Evolutionary conservation across 148 eudicot genomes (phyloP), one percentile per base, ranked within the genome.

Genomic region (Polygonum maritimum): DNA sequence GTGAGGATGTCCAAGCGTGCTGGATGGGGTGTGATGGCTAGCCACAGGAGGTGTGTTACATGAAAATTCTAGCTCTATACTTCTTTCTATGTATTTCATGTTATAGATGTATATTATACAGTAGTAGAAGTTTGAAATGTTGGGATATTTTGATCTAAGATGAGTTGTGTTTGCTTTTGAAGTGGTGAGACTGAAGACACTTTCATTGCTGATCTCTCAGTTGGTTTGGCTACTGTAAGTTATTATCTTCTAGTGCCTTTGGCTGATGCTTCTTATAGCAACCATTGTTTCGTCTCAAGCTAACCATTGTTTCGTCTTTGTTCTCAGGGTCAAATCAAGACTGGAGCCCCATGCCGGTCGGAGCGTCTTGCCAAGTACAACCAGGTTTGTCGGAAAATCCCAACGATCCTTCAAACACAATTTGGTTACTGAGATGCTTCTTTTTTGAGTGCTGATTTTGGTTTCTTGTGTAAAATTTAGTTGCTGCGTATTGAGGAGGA

Each of bases 141-240:
- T 49, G 13, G 13, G 18, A 16, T 18, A 62, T 62, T 35, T 62
- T 60, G n/a, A 15, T 3, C 33, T 26, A 26, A 48, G 69, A 41
- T 11, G 14, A 3, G 19, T 58, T 31, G 22, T 78, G 31, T 57
- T 57, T 9, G 21, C 9, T 57, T 76, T 26, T 83, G 82, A 82
- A 95, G 98, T 89, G 98, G 98, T 67, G 97, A 95, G 75, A 95
- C 98, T 0, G 98, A 95, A 76, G 98, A 95, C 83, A 92, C 97
- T 70, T 95, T 95, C 90, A 92, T 95, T 80, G 98, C 98, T 80
- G 98, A 95, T 80, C 96, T 95, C 58, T 81, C 98, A 38, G 98
- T 95, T 54, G 98, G 98, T 81, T 89, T 95, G 85, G 80, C 98
- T 74, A 95, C 98, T 89, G 98, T 94, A 94, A 71, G 52, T 45